These are phyloP conservation scores for Phoma sp. DNA, from an alignment of 2,329 filamentous ascomycete genomes.

Conservation along the genomic window DNA sequence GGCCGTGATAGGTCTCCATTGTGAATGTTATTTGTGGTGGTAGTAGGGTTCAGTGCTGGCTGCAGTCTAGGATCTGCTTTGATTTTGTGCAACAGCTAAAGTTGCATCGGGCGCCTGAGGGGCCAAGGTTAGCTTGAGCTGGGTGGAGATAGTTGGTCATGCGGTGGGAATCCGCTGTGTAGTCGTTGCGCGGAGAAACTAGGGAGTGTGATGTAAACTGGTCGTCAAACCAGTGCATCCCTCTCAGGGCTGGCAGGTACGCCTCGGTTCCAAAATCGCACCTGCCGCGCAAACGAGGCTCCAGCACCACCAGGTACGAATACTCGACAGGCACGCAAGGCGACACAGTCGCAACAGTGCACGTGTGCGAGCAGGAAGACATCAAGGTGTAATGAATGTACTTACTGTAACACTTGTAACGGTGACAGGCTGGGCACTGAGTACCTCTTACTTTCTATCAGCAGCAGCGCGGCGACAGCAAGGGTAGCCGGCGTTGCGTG, in stretches of 20 bases:
- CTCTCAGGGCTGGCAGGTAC: neutral
- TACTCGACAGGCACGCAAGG: neutral
- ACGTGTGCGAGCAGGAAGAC: slow-evolving; percentile 3
- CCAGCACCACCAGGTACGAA: neutral
- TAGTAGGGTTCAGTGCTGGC: neutral
- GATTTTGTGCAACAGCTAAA: neutral
- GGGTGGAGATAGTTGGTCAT: neutral
- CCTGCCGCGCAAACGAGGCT: slow-evolving; percentile 1
- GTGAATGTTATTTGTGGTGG: slow-evolving; percentile 8
- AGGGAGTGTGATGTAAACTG: neutral
- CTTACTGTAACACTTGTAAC: slow-evolving; percentile 24
- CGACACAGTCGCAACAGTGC: slow-evolving; percentile 1
- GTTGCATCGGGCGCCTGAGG: slow-evolving; percentile 15
- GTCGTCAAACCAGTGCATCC: neutral
- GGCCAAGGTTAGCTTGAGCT: slow-evolving; percentile 19
- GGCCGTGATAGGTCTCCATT: slow-evolving; percentile 97
- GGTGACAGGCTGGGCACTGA: slow-evolving; percentile 14
- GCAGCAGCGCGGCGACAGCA: slow-evolving; percentile 7
- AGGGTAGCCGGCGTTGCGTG: slow-evolving; percentile 13
- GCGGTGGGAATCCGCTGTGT: neutral
- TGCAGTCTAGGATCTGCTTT: neutral
- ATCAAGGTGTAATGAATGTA: slow-evolving; percentile 5
- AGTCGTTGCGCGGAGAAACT: no score
- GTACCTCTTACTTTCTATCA: slow-evolving; percentile 7
- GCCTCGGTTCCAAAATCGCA: neutral